Percentiles rank a stretch among this genome's conserved stretches.
phyloP scores from a whole-genome alignment of 1,139 yeast species.

The Kodamaea alishanica region DNA sequence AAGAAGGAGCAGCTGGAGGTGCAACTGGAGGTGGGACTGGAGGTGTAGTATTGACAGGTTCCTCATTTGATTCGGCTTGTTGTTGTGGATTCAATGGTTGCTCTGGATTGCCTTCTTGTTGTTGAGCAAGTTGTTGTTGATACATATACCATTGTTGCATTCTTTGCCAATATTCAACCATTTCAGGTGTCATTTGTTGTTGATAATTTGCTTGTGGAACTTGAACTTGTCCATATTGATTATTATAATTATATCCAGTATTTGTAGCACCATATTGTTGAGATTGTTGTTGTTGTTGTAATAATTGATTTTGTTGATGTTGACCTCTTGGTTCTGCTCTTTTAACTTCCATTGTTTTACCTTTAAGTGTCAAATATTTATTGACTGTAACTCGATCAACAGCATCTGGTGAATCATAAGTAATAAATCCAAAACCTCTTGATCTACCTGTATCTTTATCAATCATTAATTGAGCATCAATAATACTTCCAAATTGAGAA shows the following conservation, averaged over 20 bases:
- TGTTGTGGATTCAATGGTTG: slow-evolving; percentile 57
- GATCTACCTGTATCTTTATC: slow-evolving; percentile 98
- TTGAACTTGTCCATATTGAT: slow-evolving; percentile 39
- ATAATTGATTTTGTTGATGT: slow-evolving; percentile 39
- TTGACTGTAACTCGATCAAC: slow-evolving; percentile 88
- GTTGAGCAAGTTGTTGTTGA: slow-evolving; percentile 47
- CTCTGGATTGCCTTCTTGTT: slow-evolving; percentile 34
- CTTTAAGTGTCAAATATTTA: slow-evolving; percentile 79
- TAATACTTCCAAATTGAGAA: slow-evolving; percentile 85
- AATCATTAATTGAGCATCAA: slow-evolving; percentile 96
- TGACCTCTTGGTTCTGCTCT: slow-evolving; percentile 92
- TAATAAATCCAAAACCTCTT: slow-evolving; percentile 96
- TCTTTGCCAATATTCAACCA: slow-evolving; percentile 84
- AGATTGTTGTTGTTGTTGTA: slow-evolving; percentile 39
- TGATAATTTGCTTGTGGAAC: slow-evolving; percentile 24
- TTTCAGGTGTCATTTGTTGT: slow-evolving; percentile 63
- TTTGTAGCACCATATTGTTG: slow-evolving; percentile 18
- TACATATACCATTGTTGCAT: slow-evolving; percentile 76
- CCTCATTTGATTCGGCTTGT: slow-evolving; percentile 26
- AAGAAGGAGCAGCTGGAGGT: slow-evolving; percentile 3
- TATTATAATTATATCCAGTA: slow-evolving; percentile 17
- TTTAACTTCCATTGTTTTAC: slow-evolving; percentile 91
- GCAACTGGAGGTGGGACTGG: slow-evolving; percentile 8
- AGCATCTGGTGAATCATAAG: slow-evolving; percentile 93
- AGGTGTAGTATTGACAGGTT: slow-evolving; percentile 13